These are phyloP conservation scores for Alternaria brassicicola DNA, from an alignment of 2,329 filamentous ascomycete species.

Conservation along the genomic window DNA sequence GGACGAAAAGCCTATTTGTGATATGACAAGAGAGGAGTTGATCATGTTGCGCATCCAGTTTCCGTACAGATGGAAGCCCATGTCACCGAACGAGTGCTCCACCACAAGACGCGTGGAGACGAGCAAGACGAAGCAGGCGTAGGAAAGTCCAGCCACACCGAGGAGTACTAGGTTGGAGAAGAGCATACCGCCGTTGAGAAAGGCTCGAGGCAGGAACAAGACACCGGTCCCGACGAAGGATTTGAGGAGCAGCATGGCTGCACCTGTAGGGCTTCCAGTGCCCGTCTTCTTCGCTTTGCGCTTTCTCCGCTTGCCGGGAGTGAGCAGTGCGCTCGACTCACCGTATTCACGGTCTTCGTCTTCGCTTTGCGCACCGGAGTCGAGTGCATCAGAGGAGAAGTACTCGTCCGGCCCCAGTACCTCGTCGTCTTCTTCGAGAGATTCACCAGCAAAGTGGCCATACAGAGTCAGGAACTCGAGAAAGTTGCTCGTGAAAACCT, in stretches of 20 bases:
- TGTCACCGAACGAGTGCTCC: conserved; percentile 95
- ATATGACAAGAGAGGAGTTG: conserved; percentile 88
- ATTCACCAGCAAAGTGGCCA: conserved; percentile 96
- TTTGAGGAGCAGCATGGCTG: conserved; percentile 86
- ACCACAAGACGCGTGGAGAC: conserved; percentile 85
- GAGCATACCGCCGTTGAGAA: conserved; percentile 94
- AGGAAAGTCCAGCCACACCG: conserved; percentile 82
- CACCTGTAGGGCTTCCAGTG: conserved; percentile 78
- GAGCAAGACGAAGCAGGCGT: conserved; percentile 95
- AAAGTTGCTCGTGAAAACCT: conserved; percentile 81
- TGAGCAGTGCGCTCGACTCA: conserved; percentile 84
- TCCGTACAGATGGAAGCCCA: conserved; percentile 90
- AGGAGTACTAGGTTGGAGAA: conserved; percentile 95
- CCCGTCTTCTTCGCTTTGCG: conserved; percentile 80
- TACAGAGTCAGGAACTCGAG: conserved; percentile 95
- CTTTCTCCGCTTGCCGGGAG: conserved; percentile 69
- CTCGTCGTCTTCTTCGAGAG: conserved; percentile 95
- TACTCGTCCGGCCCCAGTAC: conserved; percentile 86
- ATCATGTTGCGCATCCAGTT: conserved; percentile 88
- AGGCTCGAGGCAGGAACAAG: conserved; percentile 88
- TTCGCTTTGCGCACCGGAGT: conserved; percentile 59
- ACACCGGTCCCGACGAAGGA: conserved; percentile 98
- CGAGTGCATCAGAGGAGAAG: conserved; percentile 78
- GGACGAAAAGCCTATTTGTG: conserved; percentile 91
- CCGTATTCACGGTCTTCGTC: conserved; percentile 75